Base-by-base conservation (phyloP, 2,329 filamentous ascomycete species). In the Penicillium sp. region DNA sequence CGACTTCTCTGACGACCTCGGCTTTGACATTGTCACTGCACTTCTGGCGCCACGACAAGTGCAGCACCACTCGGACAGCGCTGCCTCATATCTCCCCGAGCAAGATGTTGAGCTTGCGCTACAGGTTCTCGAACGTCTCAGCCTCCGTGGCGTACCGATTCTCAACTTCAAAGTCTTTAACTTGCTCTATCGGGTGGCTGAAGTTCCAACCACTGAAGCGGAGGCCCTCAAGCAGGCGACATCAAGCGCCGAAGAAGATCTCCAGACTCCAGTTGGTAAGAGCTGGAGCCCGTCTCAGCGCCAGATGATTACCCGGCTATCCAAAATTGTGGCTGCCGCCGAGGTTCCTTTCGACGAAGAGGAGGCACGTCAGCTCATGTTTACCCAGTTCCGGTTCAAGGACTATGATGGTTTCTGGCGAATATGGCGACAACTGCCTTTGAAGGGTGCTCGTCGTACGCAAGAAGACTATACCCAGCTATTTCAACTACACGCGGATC, bases 371-470 rank as follows among this genome's bases (percentile, higher is more conserved):
- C 41, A 37, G 10, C 53, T 69, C 4, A 62, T 67, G 52, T 41
- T 57, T 4, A 52, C 60, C 4, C 48, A 58, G 15, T 63, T 76
- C 4, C 48, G 51, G 14, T 69, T 70, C 43, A 54, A 58, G 13
- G 65, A 80, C 48, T 83, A 79, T 72, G 59, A 72, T 11, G 66
- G 68, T 4, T 79, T 86, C 53, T 84, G 79, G 80, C 70, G 78
- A 14, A 56, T 73, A 7, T 86, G 83, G 72, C 73, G 74, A 39
- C 69, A 73, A 40, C 72, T 78, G 3, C 64, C 80, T 10, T 69
- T 75, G 27, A 73, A 75, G 50, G 63, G 71, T 26, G 56, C 62
- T 7, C 52, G 69, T 1, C 76, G 82, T 14, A 73, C 75, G 0
- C 54, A 67, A n/a, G 57, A 58, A 11, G 68, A 83, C 48, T 87